Percentiles rank a stretch among this genome's conserved stretches.
phyloP scores from a whole-genome alignment of 192 early-diverging fungal species.

The Gorgonomyces haynaldii region DNA sequence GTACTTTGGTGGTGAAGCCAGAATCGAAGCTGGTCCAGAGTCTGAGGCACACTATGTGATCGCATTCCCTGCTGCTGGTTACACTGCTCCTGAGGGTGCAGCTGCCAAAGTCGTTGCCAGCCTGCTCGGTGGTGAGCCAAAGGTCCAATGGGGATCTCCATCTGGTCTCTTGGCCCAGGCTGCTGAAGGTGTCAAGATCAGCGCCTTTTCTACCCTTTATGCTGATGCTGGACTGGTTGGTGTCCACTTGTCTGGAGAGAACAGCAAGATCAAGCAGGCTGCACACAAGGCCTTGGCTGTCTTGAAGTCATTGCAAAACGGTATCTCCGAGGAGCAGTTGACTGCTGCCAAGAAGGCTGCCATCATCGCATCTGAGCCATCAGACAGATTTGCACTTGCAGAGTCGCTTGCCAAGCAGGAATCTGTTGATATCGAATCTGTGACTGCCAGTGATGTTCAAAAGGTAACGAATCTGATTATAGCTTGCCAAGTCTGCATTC shows the following conservation, averaged over 20 bases:
- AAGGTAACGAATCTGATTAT: constrained; percentile 29
- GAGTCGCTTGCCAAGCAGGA: constrained; percentile 22
- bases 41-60: constrained; percentile 57
- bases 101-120: constrained; percentile 43
- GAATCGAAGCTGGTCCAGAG: constrained; percentile 53
- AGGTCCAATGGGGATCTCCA: constrained; percentile 31
- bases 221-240: constrained; percentile 88
- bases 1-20: constrained; percentile 77
- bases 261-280: constrained; percentile 22
- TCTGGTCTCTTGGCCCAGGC: constrained; percentile 52
- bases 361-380: constrained; percentile 31
- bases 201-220: constrained; percentile 75
- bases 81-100: constrained; percentile 46
- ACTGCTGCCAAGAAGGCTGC: constrained; percentile 36
- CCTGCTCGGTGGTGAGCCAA: constrained; percentile 30
- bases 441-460: constrained; percentile 49
- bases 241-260: constrained; percentile 48
- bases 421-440: constrained; percentile 43
- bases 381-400: constrained; percentile 15
- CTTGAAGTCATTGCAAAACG: constrained; percentile 23
- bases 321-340: constrained; percentile 22
- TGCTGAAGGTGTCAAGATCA: constrained; percentile 32
- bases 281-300: constrained; percentile 23
- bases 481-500: constrained; percentile 51
- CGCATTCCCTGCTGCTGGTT: constrained; percentile 64